Base-by-base conservation (phyloP, 2,329 filamentous ascomycete species). In the Aureobasidium pullulans region DNA sequence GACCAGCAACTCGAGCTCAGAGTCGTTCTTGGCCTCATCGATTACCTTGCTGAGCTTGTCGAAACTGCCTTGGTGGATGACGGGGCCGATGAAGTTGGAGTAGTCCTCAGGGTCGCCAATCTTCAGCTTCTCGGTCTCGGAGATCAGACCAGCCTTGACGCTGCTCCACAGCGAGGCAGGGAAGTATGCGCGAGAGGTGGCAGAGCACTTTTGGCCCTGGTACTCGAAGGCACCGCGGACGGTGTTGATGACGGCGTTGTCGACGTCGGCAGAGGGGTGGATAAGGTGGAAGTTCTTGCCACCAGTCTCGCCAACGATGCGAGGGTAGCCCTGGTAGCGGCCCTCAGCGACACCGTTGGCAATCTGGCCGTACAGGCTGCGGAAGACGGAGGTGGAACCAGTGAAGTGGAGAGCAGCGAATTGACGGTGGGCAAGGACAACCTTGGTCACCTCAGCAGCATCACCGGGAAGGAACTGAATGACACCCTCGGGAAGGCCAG, bases 321-420 rank as follows among this genome's bases (percentile, higher is more conserved):
- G 86, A 47, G 90, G 91, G 75, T 96, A 97, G 67, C 87, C 85
- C 63, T 81, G 80, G 77, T 96, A 97, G 61, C 84, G 87, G 63
- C 88, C 90, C 69, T 91, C 85, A 5, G 89, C 88, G 19, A 95
- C 86, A 42, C 89, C 89, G 64, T 82, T 79, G 10, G 90, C 89
- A 67, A 96, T 96, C 72, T 90, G 84, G 16, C 90, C 90, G 72
- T 95, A 96, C 11, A 97, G 80, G 69, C 85, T 84, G 63, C 90
- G 87, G 85, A 97, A 96, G 32, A 97, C 89, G 52, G 85, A 84
- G 0, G 93, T 96, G 77, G 88, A 94, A 62, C 93, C 93, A 0
- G 92, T 97, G 79, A 92, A 97, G 79, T 96, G 91, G 23, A 97
- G 84, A n/a, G 89, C 88, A 8, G 92, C 87, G 67, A 97, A 94